Evolutionary conservation across 2,329 filamentous ascomycete genomes (phyloP).

Genomic region (Neonectria coccinea): DNA sequence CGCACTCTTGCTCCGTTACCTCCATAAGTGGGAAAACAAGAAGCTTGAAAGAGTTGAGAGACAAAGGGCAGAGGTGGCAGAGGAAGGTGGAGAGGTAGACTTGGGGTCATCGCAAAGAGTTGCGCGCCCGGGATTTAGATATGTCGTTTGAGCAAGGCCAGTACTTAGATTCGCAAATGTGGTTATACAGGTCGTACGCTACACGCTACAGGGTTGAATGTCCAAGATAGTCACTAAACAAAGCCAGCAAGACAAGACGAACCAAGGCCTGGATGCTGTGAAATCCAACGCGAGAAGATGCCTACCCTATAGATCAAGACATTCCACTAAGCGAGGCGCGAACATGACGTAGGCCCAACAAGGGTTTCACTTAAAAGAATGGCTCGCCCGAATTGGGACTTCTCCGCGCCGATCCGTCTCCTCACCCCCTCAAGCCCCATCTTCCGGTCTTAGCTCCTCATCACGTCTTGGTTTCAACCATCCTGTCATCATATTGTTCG

Average conservation of each 20-base stretch:
- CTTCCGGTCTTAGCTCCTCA: neutral
- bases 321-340: neutral
- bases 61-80: constrained; percentile 21
- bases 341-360: neutral
- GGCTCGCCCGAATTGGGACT: neutral
- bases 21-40: constrained; percentile 71
- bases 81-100: constrained; percentile 8
- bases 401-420: constrained; percentile 3
- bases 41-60: constrained; percentile 63
- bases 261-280: too few relatives aligned
- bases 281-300: too few relatives aligned
- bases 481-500: neutral
- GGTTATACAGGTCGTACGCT: too few relatives aligned
- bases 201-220: too few relatives aligned
- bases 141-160: constrained; percentile 16
- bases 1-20: constrained; percentile 62
- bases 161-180: too few relatives aligned
- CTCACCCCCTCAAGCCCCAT: neutral
- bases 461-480: neutral
- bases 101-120: neutral
- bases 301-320: too few relatives aligned
- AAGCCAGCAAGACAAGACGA: too few relatives aligned
- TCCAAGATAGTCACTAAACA: too few relatives aligned
- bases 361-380: neutral
- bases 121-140: constrained; percentile 27